Percentiles rank a stretch among this genome's conserved stretches.
Evolutionary conservation across 805 yeast genomes (phyloP).

Genomic region (Wickerhamomyces chaumierensis): DNA sequence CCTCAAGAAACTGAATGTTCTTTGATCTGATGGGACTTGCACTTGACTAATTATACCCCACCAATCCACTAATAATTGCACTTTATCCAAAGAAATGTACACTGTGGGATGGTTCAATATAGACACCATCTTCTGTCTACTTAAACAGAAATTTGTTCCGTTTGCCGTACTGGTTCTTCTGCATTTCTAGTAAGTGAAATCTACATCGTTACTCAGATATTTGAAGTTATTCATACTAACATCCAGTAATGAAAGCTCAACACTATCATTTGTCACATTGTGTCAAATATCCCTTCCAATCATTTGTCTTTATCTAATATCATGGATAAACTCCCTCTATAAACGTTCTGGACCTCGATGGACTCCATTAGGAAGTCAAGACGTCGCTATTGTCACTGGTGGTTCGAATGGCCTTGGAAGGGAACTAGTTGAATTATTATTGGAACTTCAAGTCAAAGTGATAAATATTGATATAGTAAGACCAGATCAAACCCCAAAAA

Average conservation of each 20-base stretch:
- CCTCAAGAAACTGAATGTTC: too few species aligned
- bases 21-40: too few species aligned
- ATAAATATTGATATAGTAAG: conserved; percentile 19
- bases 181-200: not conserved
- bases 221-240: too few species aligned
- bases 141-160: not conserved
- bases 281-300: not conserved
- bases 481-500: conserved; percentile 11
- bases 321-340: conserved; percentile 4
- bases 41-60: too few species aligned
- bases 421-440: conserved; percentile 15
- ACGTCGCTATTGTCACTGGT: conserved; percentile 24
- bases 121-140: not conserved
- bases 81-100: not conserved
- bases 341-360: conserved; percentile 13
- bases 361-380: conserved; percentile 6
- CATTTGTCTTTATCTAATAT: not conserved
- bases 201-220: too few species aligned
- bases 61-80: too few species aligned
- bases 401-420: conserved; percentile 28
- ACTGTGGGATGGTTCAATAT: not conserved
- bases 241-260: too few species aligned
- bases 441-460: conserved; percentile 10
- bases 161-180: not conserved
- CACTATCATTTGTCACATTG: too few species aligned